Conservation (phyloP, 495 filamentous ascomycete species). For the Xeromyces bisporus region DNA sequence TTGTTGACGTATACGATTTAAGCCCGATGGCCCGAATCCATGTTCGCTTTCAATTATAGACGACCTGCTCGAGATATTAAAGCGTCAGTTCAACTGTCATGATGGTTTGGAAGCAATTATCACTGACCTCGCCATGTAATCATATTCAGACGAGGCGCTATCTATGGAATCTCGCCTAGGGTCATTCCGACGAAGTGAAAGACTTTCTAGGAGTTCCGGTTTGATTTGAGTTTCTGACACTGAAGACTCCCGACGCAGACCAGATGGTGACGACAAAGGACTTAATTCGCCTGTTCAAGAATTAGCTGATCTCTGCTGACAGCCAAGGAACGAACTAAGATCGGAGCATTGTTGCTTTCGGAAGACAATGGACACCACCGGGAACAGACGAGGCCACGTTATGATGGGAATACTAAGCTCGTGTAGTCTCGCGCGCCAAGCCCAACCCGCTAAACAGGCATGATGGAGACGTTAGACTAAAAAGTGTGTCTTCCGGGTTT, state of each 20-base stretch:
- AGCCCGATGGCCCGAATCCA: constrained; percentile 52
- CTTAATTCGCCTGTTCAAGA: constrained; percentile 24
- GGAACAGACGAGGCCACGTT: neutral
- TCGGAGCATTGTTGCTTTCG: constrained; percentile 1
- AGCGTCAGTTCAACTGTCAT: constrained; percentile 4
- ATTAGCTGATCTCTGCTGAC: constrained; percentile 3
- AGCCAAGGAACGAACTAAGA: neutral
- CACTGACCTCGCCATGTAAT: constrained; percentile 26
- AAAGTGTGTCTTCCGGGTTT: neutral
- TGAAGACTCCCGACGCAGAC: constrained; percentile 26
- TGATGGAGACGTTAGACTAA: too few species aligned
- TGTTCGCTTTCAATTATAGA: constrained; percentile 45
- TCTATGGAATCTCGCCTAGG: constrained; percentile 20
- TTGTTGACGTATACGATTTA: constrained; percentile 84
- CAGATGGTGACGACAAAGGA: constrained; percentile 31
- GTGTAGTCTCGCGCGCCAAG: neutral
- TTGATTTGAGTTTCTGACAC: constrained; percentile 29
- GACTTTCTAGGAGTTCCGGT: constrained; percentile 44
- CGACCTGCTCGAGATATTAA: constrained; percentile 30
- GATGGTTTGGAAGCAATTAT: constrained; percentile 27
- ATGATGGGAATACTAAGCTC: neutral
- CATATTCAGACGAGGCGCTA: constrained; percentile 25
- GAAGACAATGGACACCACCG: neutral
- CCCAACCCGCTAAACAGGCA: neutral
- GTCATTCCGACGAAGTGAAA: constrained; percentile 27